Percentiles rank a stretch among this genome's conserved stretches.
Evolutionary conservation across 176 grass and related monocot genomes (phyloP).

Genomic region (Zoysia japonica): DNA sequence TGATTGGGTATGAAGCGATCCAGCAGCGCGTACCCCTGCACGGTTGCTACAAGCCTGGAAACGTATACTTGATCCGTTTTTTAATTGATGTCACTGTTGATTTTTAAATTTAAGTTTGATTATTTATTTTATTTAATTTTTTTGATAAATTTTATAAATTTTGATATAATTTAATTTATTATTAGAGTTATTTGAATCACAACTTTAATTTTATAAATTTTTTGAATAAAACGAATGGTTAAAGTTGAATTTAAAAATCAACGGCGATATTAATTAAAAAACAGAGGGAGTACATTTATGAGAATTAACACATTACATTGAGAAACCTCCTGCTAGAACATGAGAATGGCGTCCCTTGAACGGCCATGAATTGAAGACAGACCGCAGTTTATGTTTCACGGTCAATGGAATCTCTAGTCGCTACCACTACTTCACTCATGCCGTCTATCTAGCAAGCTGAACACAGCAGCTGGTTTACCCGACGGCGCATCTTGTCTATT

Average conservation of each 20-base stretch:
- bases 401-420: conserved; percentile 41
- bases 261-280: too few relatives aligned
- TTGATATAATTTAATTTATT: too few relatives aligned
- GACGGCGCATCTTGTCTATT: not conserved
- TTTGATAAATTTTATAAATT: too few relatives aligned
- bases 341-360: not conserved
- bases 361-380: not conserved
- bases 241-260: too few relatives aligned
- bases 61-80: not conserved
- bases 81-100: too few relatives aligned
- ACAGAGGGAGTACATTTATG: not conserved
- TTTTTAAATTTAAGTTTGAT: too few relatives aligned
- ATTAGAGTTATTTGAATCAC: too few relatives aligned
- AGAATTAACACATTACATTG: not conserved
- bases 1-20: not conserved
- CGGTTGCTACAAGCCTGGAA: not conserved
- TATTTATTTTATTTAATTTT: too few relatives aligned
- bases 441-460: conserved; percentile 13
- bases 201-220: too few relatives aligned
- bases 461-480: not conserved
- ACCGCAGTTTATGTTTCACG: not conserved
- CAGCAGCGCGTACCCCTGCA: not conserved
- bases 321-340: not conserved
- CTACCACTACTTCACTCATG: conserved; percentile 5
- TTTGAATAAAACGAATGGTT: too few relatives aligned